Conservation (phyloP, 371 early-diverging fungal genomes). For the Mortierella sp. region DNA sequence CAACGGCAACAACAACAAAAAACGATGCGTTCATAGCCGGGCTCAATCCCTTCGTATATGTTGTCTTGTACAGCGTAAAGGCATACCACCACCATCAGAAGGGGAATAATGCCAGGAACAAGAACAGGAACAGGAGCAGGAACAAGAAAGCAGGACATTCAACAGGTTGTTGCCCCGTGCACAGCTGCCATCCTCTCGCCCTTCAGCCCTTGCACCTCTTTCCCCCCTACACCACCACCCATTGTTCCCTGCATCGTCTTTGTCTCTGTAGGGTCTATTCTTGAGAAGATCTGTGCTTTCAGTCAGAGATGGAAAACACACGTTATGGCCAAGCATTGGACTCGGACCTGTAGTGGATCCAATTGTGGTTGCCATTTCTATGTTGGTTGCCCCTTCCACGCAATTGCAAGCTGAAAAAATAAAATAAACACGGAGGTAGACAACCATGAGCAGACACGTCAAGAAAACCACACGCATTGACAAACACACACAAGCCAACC, state of each 20-base stretch:
- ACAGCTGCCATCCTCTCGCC: neutral
- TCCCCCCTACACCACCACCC: neutral
- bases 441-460: neutral
- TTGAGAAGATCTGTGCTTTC: neutral
- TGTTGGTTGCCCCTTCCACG: neutral
- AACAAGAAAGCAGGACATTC: neutral
- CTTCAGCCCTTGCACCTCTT: neutral
- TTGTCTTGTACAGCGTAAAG: too few relatives aligned
- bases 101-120: neutral
- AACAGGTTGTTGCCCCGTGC: slow-evolving; percentile 7
- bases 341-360: neutral
- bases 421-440: neutral
- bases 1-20: neutral
- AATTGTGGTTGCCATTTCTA: neutral
- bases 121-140: neutral
- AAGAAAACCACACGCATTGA: neutral
- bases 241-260: too few relatives aligned
- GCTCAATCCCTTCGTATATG: neutral
- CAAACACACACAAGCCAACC: neutral
- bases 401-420: neutral
- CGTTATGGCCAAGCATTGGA: neutral
- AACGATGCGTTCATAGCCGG: neutral
- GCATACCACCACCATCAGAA: neutral
- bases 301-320: neutral
- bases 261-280: too few relatives aligned